A percentile compares a stretch with the other conserved stretches of the same genome.
phyloP scores from a whole-genome alignment of 2,329 filamentous ascomycete genomes.

The Penicillium thymicola region DNA sequence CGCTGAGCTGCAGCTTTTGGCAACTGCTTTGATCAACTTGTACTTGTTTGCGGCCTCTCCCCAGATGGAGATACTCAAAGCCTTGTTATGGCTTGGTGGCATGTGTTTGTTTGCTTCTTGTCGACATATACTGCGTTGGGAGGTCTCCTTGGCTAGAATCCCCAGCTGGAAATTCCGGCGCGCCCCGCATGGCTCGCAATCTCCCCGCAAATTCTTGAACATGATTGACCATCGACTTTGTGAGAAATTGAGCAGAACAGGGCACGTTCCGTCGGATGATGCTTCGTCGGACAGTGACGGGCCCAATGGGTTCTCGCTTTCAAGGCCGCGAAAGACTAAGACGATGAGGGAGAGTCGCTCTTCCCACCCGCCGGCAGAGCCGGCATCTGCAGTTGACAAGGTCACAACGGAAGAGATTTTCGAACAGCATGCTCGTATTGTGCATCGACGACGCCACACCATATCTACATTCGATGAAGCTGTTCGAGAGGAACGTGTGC shows the following conservation, averaged over 20 bases:
- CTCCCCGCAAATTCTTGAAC: slow-evolving; percentile 40
- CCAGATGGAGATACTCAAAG: slow-evolving; percentile 80
- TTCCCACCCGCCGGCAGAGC: slow-evolving; percentile 13
- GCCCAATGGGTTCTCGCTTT: slow-evolving; percentile 20
- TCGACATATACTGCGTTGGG: slow-evolving; percentile 73
- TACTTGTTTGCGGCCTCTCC: slow-evolving; percentile 74
- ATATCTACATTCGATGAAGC: slow-evolving; percentile 47
- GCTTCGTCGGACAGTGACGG: slow-evolving; percentile 39
- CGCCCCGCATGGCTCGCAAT: slow-evolving; percentile 40
- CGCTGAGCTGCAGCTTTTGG: slow-evolving; percentile 83
- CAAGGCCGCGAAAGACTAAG: slow-evolving; percentile 37
- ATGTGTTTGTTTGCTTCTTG: slow-evolving; percentile 71
- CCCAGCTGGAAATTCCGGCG: slow-evolving; percentile 86
- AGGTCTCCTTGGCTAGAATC: slow-evolving; percentile 78
- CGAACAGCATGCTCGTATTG: slow-evolving; percentile 13
- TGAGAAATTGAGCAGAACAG: slow-evolving; percentile 46
- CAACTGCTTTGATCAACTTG: slow-evolving; percentile 76
- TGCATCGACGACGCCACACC: slow-evolving; percentile 47
- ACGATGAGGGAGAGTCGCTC: slow-evolving; percentile 23
- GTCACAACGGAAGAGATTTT: slow-evolving; percentile 24
- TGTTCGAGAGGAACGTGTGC: slow-evolving; percentile 26
- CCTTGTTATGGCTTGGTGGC: slow-evolving; percentile 80
- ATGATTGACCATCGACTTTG: slow-evolving; percentile 46
- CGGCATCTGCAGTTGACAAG: slow-evolving; percentile 25
- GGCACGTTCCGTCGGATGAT: slow-evolving; percentile 30